These are phyloP conservation scores for Gossypium schwendimanii DNA, from an alignment of 441 rosid genomes.

Conservation along the genomic window DNA sequence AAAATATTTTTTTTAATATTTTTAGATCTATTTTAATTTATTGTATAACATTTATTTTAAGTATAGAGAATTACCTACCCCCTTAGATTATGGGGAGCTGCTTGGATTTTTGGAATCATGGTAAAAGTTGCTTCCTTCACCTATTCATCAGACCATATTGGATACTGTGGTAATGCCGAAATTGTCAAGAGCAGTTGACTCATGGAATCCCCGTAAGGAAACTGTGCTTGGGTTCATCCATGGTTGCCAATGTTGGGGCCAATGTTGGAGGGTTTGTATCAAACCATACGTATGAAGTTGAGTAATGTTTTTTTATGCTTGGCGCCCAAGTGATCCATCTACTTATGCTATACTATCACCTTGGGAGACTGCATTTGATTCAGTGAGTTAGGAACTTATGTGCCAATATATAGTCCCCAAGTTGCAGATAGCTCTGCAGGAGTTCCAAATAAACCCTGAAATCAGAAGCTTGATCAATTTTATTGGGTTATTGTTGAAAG, in stretches of 20 bases:
- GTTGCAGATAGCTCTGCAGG: slow-evolving; percentile 69
- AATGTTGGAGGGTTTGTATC: slow-evolving; percentile 62
- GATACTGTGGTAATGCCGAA: slow-evolving; percentile 64
- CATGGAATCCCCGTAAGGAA: slow-evolving; percentile 74
- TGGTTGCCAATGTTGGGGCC: slow-evolving; percentile 77
- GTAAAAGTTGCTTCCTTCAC: slow-evolving; percentile 58
- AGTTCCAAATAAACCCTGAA: slow-evolving; percentile 70
- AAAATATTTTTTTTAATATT: too few species aligned
- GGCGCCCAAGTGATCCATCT: slow-evolving; percentile 79
- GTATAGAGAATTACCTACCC: too few species aligned
- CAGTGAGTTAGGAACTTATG: slow-evolving; percentile 84
- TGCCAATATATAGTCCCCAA: slow-evolving; percentile 81
- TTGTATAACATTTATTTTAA: too few species aligned
- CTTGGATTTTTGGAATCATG: slow-evolving; percentile 73
- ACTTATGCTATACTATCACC: slow-evolving; percentile 82
- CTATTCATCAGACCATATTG: slow-evolving; percentile 50
- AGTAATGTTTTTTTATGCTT: slow-evolving; percentile 74
- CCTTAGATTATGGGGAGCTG: slow-evolving; percentile 44
- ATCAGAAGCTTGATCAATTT: slow-evolving; percentile 63
- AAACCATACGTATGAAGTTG: slow-evolving; percentile 68
- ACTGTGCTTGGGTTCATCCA: slow-evolving; percentile 82
- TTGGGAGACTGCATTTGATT: slow-evolving; percentile 82
- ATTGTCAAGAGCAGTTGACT: slow-evolving; percentile 58
- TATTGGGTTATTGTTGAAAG: slow-evolving; percentile 36
- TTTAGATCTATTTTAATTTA: too few species aligned